Evolutionary conservation across 106 monocot species (phyloP), one percentile per base, ranked within the genome.

Genomic region (Dioscorea alata): DNA sequence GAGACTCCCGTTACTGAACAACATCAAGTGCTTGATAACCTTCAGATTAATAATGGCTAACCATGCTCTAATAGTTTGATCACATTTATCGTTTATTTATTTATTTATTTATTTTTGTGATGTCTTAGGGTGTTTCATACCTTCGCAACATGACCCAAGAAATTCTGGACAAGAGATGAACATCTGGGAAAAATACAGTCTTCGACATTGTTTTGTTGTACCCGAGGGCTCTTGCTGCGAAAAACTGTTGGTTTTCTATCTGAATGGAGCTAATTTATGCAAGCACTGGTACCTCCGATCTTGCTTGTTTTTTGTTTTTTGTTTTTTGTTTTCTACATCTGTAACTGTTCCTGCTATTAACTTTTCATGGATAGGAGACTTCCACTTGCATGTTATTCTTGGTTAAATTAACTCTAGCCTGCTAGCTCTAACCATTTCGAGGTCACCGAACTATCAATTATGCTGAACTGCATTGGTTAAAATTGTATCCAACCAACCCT

Each of bases 111-210:
- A n/a, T n/a, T n/a, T n/a, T n/a, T n/a, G n/a, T n/a, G n/a, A n/a
- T n/a, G 48, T 63, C 66, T 7, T 34, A 94, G 94, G 87, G 84
- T 19, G 65, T 87, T 69, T 63, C 76, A 35, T 64, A 75, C 59
- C 73, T 94, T 78, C 82, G 33, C 35, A 53, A 67, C 22, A 59
- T 78, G 73, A 70, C 68, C 64, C 82, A 83, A 80, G 65, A 60
- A 34, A 70, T 69, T 49, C 16, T 90, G 71, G 85, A 82, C 56
- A 83, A 77, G 66, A 49, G 76, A 67, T 90, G 81, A 59, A 35
- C 63, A 71, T 66, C 34, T 94, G 94, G 94, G 90, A 90, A 79
- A 90, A 74, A 61, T 90, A 81, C 34, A 90, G 94, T 64, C 75
- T 88, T 63, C 61, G 49, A 19, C 75, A 81, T 71, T 83, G 87